Evolutionary conservation across 1,284 basidiomycete genomes (phyloP), one percentile per base, ranked within the genome.

Genomic region (Wolfiporia cocos): DNA sequence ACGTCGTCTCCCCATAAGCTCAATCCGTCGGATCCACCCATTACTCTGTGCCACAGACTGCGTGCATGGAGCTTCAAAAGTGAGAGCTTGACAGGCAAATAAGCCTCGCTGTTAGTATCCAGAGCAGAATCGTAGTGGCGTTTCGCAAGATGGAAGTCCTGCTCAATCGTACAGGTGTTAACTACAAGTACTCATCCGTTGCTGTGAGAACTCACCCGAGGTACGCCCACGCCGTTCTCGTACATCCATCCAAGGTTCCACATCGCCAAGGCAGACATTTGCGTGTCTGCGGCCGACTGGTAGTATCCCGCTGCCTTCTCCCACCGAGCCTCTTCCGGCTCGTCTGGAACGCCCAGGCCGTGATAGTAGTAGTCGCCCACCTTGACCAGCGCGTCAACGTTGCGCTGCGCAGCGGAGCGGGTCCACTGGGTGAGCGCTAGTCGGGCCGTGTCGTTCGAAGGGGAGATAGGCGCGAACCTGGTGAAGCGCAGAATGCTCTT

Each of bases 221-320:
- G 80, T 0, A 98, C 91, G 3, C 96, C 96, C 20, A 88, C 63
- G 0, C 96, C 96, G 55, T 92, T 89, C 67, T 99, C 95, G 62
- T 98, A 97, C 92, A 99, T 96, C 88, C 89, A 97, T 1, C 95
- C 96, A 20, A 99, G 67, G 58, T 97, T 97, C 93, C 94, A 99
- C 82, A 95, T 92, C 2, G 95, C 94, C 52, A 99, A 73, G 1
- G 94, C 91, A 52, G 91, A 95, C 47, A 86, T 57, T 49, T 92
- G 88, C 2, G 90, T 93, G 52, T 94, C 92, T 2, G 91, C 91
- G 5, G 92, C 92, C 21, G 89, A 86, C 57, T 92, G 92, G 59
- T 99, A 99, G 62, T 92, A 97, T 14, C 82, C 81, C 0, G 89
- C 91, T 0, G 96, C 96, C 53, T 92, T 92, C 58, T 92, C 88